Evolutionary conservation across 352 stramenopile genomes (phyloP), one percentile per base, ranked within the genome.

Genomic region (Pythium biforme): DNA sequence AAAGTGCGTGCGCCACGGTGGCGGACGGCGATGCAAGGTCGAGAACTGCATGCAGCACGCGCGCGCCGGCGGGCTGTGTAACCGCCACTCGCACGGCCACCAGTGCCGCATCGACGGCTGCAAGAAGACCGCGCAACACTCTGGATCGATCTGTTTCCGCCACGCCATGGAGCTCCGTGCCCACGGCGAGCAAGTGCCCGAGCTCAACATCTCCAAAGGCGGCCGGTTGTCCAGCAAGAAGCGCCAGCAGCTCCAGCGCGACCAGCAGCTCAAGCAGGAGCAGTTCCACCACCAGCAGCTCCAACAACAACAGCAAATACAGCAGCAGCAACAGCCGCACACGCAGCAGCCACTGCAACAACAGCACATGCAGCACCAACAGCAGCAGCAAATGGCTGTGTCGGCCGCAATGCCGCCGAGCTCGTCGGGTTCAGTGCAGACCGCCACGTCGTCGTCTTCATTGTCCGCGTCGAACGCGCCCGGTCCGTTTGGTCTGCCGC

Each of bases 51-150:
- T 88, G 73, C 81, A 90, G 60, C 83, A 92, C 60, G 79, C 83
- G 25, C 79, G 83, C 11, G 81, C 81, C 14, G 81, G 81, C 1
- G 83, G 83, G 1, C 69, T 90, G 2, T 92, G 83, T 62, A 89
- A 89, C 65, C 79, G 83, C 49, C 83, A 92, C 72, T 88, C 81
- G 39, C 79, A 89, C 41, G 79, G 73, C 46, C 79, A 90, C 59
- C 76, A 89, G 58, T 90, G 83, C 66, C 81, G 80, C 41, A 79
- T 93, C 9, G 83, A 90, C 3, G 82, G 81, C 7, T 93, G 83
- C 69, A 87, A 86, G 62, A 90, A 91, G 70, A 91, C 83, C 17
- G 84, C 84, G 45, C 84, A 93, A 64, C 81, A 90, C 57, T 89
- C 79, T 22, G 79, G 81, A 23, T 86, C 75, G 26, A 90, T 90